Evolutionary conservation across 306 rosid genomes (phyloP).

Genomic region (Glycyrrhiza uralensis): DNA sequence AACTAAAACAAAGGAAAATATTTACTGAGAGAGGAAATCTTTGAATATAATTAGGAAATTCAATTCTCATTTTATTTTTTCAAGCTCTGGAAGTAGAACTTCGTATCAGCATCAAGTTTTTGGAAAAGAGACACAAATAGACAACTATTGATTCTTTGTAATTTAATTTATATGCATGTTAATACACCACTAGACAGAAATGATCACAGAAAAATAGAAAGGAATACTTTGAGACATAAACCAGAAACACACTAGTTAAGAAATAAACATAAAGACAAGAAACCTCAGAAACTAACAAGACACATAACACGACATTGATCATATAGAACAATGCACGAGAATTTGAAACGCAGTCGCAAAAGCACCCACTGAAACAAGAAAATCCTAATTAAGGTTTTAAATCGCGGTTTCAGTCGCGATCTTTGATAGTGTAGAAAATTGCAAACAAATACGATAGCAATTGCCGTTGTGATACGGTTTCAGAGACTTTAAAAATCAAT

Average conservation of each 20-base stretch:
- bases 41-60: neutral
- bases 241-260: neutral
- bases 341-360: neutral
- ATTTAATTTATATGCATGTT: neutral
- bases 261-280: neutral
- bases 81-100: neutral
- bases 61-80: neutral
- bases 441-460: too few relatives aligned
- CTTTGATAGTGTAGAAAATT: too few relatives aligned
- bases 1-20: neutral
- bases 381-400: too few relatives aligned
- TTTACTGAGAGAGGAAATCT: neutral
- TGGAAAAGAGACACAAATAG: neutral
- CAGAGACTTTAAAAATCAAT: too few relatives aligned
- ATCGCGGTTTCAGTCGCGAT: too few relatives aligned
- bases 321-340: neutral
- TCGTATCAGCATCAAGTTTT: neutral
- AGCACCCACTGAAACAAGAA: neutral
- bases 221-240: neutral
- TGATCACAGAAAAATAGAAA: neutral
- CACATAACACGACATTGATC: neutral
- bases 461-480: too few relatives aligned
- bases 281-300: neutral
- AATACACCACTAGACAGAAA: neutral
- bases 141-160: too few relatives aligned